These are phyloP conservation scores for Hypoxylon sp. DNA, from an alignment of 2,329 filamentous ascomycete genomes.

Conservation along the genomic window DNA sequence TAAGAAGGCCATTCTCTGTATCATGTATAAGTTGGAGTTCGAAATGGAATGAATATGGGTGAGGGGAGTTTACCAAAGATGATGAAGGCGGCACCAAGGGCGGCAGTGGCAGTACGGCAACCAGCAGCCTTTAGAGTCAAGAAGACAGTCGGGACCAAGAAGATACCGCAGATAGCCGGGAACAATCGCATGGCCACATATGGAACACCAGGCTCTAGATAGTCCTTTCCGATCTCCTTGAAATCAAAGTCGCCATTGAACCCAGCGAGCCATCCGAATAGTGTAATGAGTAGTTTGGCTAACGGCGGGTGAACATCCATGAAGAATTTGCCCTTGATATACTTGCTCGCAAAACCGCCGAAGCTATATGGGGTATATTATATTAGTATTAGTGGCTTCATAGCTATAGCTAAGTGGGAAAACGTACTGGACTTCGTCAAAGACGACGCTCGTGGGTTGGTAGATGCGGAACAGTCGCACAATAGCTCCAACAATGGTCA, in stretches of 20 bases:
- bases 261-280: conserved; percentile 93
- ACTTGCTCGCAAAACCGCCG: conserved; percentile 97
- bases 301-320: conserved; percentile 99
- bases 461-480: conserved; percentile 97
- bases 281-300: conserved; percentile 95
- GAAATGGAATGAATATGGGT: conserved; percentile 37
- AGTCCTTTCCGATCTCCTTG: conserved; percentile 99
- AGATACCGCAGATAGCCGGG: conserved; percentile 88
- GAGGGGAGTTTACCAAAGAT: conserved; percentile 82
- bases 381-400: conserved; percentile 23
- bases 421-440: conserved; percentile 98
- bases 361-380: conserved; percentile 72
- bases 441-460: conserved; percentile 95
- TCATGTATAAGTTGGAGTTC: conserved; percentile 19
- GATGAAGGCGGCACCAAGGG: conserved; percentile 86
- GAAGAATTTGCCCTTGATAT: conserved; percentile 99
- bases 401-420: conserved; percentile 19
- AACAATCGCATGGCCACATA: conserved; percentile 98
- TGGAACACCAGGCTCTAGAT: conserved; percentile 91
- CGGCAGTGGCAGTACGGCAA: conserved; percentile 87
- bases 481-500: conserved; percentile 82
- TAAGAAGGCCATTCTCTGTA: conserved; percentile 92
- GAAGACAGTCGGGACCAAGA: conserved; percentile 93
- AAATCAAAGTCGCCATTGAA: conserved; percentile 98
- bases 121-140: conserved; percentile 91